Evolutionary conservation across 257 asterid species (phyloP).

Genomic region (Nicotiana tabacum): DNA sequence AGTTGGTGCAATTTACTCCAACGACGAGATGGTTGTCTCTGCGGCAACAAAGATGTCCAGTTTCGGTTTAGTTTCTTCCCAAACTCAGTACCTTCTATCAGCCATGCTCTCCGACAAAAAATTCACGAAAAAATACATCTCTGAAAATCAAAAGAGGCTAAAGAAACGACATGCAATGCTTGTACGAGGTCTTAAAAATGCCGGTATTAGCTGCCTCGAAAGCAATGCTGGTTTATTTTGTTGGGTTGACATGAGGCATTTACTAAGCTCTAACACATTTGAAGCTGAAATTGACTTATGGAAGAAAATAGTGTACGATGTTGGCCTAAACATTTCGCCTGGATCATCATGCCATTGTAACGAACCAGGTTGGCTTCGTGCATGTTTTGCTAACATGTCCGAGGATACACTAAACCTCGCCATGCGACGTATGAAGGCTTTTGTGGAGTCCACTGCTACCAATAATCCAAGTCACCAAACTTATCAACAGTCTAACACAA

Average conservation of each 20-base stretch:
- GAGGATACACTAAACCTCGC: constrained; percentile 60
- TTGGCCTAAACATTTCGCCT: constrained; percentile 76
- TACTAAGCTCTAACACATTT: constrained; percentile 37
- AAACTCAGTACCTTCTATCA: constrained; percentile 62
- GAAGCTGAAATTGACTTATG: constrained; percentile 70
- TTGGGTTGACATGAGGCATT: constrained; percentile 83
- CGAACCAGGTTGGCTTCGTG: constrained; percentile 88
- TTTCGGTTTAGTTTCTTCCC: constrained; percentile 79
- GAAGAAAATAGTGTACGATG: constrained; percentile 73
- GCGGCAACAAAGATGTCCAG: constrained; percentile 91
- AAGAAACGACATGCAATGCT: constrained; percentile 54
- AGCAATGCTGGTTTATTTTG: constrained; percentile 78
- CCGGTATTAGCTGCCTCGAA: constrained; percentile 53
- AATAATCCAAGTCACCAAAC: constrained; percentile 10
- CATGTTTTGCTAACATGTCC: constrained; percentile 82
- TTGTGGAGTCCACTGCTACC: constrained; percentile 25
- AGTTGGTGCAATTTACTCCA: constrained; percentile 72
- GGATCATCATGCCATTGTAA: constrained; percentile 80
- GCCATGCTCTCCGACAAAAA: constrained; percentile 61
- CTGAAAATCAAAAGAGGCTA: constrained; percentile 45
- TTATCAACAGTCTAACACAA: constrained; percentile 24
- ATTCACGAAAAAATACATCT: constrained; percentile 44
- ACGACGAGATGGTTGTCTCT: constrained; percentile 48
- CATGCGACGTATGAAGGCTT: constrained; percentile 40
- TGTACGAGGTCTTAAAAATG: constrained; percentile 36